Evolutionary conservation across 169 alveolate species (phyloP).

Genomic region (Plasmodium fragile): DNA sequence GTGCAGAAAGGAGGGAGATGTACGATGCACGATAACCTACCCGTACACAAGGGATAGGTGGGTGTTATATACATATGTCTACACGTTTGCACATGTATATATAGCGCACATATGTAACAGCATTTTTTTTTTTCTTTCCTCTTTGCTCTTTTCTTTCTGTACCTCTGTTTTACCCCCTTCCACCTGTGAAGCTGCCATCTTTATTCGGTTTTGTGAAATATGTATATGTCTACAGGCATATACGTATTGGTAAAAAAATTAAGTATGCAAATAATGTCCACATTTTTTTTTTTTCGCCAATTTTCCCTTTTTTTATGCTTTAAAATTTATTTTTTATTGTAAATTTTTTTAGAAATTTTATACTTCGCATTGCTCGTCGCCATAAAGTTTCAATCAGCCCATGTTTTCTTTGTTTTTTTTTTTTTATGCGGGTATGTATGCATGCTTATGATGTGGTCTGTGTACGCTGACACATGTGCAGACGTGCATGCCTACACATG

Average conservation of each 20-base stretch:
- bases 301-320: neutral
- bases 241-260: neutral
- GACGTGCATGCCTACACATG: neutral
- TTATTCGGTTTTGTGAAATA: constrained; percentile 4
- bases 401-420: constrained; percentile 12
- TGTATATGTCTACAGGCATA: neutral
- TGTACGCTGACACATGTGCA: neutral
- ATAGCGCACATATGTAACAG: neutral
- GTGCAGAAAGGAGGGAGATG: neutral
- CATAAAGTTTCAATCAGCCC: constrained; percentile 3
- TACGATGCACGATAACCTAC: neutral
- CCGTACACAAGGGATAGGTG: neutral
- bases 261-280: neutral
- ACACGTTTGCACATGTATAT: neutral
- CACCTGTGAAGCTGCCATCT: neutral
- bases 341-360: constrained; percentile 40
- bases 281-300: neutral
- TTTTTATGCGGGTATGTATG: neutral
- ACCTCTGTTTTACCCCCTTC: neutral
- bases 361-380: constrained; percentile 14
- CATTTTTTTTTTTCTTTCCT: neutral
- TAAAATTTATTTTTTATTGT: constrained; percentile 49
- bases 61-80: neutral
- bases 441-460: neutral
- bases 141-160: neutral